Conservation (phyloP, 179 eudicot genomes). For the Gypsophila paniculata region DNA sequence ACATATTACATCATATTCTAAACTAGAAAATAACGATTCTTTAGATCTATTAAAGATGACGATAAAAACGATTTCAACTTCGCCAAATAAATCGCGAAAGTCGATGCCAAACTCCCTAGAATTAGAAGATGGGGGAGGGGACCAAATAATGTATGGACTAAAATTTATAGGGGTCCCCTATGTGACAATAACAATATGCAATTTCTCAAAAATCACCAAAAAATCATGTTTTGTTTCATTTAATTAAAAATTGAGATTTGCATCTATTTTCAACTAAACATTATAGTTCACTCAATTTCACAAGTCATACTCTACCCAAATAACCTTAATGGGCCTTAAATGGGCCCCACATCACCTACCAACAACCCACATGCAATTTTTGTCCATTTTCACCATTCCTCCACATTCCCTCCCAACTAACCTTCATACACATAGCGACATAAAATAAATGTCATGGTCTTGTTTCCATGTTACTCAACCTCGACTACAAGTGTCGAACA, state of each 20-base stretch:
- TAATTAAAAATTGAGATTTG: not conserved
- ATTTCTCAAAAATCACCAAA: conserved; percentile 4
- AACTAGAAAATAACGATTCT: no score
- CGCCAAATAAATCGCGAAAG: not conserved
- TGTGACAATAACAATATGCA: not conserved
- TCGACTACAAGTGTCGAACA: not conserved
- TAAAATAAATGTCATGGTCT: not conserved
- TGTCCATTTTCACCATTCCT: conserved; percentile 16
- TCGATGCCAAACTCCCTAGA: not conserved
- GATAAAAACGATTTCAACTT: not conserved
- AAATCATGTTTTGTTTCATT: not conserved
- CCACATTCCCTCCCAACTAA: conserved; percentile 8
- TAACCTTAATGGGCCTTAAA: not conserved
- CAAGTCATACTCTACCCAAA: not conserved
- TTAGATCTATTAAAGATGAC: no score
- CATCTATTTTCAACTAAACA: not conserved
- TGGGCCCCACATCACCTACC: conserved; percentile 4
- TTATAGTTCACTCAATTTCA: conserved; percentile 7
- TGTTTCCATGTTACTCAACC: not conserved
- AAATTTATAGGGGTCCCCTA: not conserved
- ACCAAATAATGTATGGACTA: not conserved
- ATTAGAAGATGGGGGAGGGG: not conserved
- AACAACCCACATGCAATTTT: conserved; percentile 22
- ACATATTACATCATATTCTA: no score
- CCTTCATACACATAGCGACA: conserved; percentile 7